Conservation (phyloP, 148 eudicot species). For the Bassia scoparia region DNA sequence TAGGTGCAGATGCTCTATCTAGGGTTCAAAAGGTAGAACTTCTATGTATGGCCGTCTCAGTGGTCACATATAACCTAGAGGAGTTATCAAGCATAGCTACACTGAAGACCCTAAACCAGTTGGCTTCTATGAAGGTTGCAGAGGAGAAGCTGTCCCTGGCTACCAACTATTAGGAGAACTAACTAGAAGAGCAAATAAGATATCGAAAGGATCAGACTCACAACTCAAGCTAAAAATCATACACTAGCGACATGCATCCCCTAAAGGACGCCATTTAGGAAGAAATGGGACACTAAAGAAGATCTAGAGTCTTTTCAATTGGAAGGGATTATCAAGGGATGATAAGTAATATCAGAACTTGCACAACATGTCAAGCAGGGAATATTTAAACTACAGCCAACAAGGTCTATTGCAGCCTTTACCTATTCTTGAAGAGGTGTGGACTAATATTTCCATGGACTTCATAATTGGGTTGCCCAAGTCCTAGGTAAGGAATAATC, state of each 20-base stretch:
- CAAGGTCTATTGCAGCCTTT: background rate
- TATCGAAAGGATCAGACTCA: too few relatives aligned
- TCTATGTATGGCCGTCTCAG: background rate
- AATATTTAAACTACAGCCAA: background rate
- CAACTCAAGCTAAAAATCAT: background rate
- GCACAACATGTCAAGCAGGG: background rate
- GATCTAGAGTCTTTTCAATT: too few relatives aligned
- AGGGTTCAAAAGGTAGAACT: background rate
- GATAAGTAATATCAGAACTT: background rate
- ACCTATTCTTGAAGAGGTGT: background rate
- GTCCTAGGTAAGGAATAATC: too few relatives aligned
- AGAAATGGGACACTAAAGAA: background rate
- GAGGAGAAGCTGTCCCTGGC: too few relatives aligned
- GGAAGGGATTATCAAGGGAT: background rate
- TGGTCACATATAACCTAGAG: background rate
- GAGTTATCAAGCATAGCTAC: too few relatives aligned
- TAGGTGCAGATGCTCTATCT: background rate
- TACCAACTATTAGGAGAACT: too few relatives aligned
- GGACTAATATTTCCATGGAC: background rate
- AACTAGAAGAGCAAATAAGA: too few relatives aligned
- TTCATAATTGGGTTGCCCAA: background rate
- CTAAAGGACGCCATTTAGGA: too few relatives aligned
- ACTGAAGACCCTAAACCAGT: too few relatives aligned
- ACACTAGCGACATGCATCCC: background rate
- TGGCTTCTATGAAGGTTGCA: too few relatives aligned